Percentiles rank a stretch among this genome's conserved stretches.
phyloP scores from a whole-genome alignment of 1,284 basidiomycete genomes.

The Bondarzewia mesenterica region DNA sequence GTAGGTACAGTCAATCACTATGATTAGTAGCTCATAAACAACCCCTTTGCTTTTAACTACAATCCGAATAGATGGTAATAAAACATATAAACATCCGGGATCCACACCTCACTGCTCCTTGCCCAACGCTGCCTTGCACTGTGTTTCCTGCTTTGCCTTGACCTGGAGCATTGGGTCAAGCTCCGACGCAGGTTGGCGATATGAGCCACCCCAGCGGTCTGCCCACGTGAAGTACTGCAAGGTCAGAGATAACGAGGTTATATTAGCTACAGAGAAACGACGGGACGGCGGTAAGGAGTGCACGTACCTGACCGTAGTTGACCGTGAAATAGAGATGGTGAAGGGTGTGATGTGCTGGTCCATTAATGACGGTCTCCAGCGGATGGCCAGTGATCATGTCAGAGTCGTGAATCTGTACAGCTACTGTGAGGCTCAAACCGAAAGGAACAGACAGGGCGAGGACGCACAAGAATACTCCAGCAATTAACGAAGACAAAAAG shows the following conservation, averaged over 20 bases:
- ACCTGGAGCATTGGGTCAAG: constrained; percentile 85
- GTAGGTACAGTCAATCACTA: too few relatives aligned
- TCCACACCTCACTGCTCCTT: constrained; percentile 12
- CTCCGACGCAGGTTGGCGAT: constrained; percentile 76
- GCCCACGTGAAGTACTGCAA: constrained; percentile 91
- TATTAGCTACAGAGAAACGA: background rate
- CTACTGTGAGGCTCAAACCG: background rate
- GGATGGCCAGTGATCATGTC: constrained; percentile 97
- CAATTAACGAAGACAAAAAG: constrained; percentile 87
- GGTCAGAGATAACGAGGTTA: too few relatives aligned
- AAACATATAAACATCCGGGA: background rate
- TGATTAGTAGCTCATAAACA: background rate
- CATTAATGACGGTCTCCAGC: constrained; percentile 90
- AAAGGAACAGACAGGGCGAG: background rate
- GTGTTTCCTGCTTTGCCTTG: constrained; percentile 15
- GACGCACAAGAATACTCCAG: constrained; percentile 81
- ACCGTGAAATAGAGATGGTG: constrained; percentile 95
- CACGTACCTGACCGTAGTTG: constrained; percentile 81
- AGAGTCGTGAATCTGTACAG: constrained; percentile 90
- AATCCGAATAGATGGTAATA: background rate
- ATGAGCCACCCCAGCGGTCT: constrained; percentile 79
- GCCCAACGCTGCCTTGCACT: constrained; percentile 13
- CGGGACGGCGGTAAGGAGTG: background rate
- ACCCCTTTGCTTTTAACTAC: background rate
- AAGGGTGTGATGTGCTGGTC: constrained; percentile 94